Evolutionary conservation across 2,329 filamentous ascomycete genomes (phyloP), one percentile per base, ranked within the genome.

Genomic region (Didymella lethalis): DNA sequence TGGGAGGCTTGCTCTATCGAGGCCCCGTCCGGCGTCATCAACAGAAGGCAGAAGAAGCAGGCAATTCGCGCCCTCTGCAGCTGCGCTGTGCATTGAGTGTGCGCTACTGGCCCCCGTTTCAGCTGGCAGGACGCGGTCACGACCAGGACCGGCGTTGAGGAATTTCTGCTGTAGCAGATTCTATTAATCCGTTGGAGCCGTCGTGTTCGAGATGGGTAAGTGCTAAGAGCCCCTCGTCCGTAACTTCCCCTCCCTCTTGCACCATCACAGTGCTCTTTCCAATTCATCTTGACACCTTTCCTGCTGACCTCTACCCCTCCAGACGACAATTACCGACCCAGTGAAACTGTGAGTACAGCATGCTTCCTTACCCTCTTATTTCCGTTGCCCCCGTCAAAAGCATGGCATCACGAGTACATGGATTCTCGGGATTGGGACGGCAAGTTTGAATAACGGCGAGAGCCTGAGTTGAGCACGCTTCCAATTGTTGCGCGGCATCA

Each of bases 21-120:
- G 66, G 65, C 56, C 64, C 63, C 63, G 68, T 66, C 62, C 65
- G 65, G 66, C 70, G 69, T 70, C 72, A 70, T 71, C 65, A 65
- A 64, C 61, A 62, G 64, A 71, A 73, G 71, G 71, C 69, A 71
- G 65, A 66, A 67, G 61, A 69, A 71, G 60, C 48, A 61, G 54
- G 72, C 71, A 73, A 71, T 69, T 63, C 64, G 59, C 61, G 52
- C 63, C 64, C 54, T 65, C 70, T 74, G 71, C 71, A 73, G 67
- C 65, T 44, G 57, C 57, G 54, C 46, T 41, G 57, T 67, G 64
- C 67, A 60, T 56, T 57, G 61, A 64, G 64, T 66, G 67, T 67
- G 66, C 67, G 68, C 65, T 65, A 66, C 66, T 67, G 66, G 69
- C 65, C 64, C 64, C 66, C 49, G 48, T 53, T 49, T 73, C 68